Conservation (phyloP, 164 flowering plant species). For the Annona squamosa region DNA sequence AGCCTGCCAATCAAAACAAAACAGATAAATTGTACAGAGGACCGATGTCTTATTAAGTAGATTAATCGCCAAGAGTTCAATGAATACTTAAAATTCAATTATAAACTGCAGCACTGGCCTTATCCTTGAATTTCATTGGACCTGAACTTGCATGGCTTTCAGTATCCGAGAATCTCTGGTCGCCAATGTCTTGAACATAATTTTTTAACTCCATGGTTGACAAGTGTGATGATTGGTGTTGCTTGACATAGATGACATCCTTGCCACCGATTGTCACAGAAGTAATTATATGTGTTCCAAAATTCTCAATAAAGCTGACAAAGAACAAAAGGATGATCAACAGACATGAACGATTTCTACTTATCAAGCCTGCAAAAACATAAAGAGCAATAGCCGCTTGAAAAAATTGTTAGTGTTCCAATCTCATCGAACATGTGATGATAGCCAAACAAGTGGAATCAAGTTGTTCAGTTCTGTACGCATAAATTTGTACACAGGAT, state of each 20-base stretch:
- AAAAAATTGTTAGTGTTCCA: too few relatives aligned
- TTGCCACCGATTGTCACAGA: conserved; percentile 83
- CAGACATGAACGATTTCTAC: background rate
- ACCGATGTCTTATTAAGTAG: background rate
- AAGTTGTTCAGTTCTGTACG: background rate
- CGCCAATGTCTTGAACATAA: conserved; percentile 65
- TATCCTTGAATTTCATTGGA: conserved; percentile 53
- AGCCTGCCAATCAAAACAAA: conserved; percentile 31
- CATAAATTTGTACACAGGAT: background rate
- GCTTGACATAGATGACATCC: conserved; percentile 73
- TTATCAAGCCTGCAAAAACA: background rate
- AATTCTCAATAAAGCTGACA: conserved; percentile 72
- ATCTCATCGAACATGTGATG: background rate
- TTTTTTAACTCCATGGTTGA: conserved; percentile 59
- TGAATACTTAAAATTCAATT: background rate
- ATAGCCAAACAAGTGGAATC: background rate
- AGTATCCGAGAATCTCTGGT: conserved; percentile 55
- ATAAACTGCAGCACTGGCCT: conserved; percentile 43
- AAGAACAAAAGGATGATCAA: background rate
- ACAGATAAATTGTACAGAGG: background rate
- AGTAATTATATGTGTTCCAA: conserved; percentile 78
- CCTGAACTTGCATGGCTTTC: conserved; percentile 45
- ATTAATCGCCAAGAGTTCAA: background rate
- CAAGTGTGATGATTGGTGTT: conserved; percentile 60
- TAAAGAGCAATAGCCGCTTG: too few relatives aligned